Conservation (phyloP, 768 basidiomycete genomes). For the Lentinula edodes region DNA sequence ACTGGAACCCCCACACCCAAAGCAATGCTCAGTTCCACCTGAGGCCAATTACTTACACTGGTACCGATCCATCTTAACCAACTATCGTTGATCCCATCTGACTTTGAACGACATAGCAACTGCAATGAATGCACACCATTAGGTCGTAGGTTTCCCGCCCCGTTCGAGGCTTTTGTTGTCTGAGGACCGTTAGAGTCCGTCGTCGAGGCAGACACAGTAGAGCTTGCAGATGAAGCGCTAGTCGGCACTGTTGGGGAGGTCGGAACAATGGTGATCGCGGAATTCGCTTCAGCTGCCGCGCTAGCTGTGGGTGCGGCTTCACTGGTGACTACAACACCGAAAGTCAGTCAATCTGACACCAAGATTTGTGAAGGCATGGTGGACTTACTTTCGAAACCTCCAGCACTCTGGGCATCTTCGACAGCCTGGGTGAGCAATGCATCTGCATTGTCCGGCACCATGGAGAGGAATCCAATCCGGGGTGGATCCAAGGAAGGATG, state of each 20-base stretch:
- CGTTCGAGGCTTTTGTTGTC: not conserved
- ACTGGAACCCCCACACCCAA: not conserved
- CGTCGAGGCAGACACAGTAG: not conserved
- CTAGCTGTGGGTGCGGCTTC: constrained; percentile 29
- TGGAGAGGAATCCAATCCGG: constrained; percentile 61
- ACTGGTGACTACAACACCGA: constrained; percentile 21
- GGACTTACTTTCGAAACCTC: constrained; percentile 32
- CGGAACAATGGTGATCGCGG: constrained; percentile 12
- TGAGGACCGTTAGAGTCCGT: not conserved
- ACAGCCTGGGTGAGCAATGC: constrained; percentile 31
- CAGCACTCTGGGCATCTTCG: constrained; percentile 27
- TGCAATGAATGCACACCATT: not conserved
- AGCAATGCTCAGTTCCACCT: not conserved
- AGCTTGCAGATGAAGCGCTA: not conserved
- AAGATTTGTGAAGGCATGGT: not conserved
- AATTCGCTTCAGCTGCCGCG: constrained; percentile 18
- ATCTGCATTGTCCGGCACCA: constrained; percentile 48
- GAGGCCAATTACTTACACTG: not conserved
- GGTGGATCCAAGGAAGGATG: constrained; percentile 64
- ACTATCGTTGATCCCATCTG: not conserved
- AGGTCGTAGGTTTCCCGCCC: not conserved
- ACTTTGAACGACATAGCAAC: not conserved
- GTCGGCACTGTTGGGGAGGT: not conserved
- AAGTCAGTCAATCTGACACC: not conserved
- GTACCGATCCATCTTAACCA: not conserved